These are phyloP conservation scores for Reticulascus tulasneorum DNA, from an alignment of 2,329 filamentous ascomycete species.

Conservation along the genomic window DNA sequence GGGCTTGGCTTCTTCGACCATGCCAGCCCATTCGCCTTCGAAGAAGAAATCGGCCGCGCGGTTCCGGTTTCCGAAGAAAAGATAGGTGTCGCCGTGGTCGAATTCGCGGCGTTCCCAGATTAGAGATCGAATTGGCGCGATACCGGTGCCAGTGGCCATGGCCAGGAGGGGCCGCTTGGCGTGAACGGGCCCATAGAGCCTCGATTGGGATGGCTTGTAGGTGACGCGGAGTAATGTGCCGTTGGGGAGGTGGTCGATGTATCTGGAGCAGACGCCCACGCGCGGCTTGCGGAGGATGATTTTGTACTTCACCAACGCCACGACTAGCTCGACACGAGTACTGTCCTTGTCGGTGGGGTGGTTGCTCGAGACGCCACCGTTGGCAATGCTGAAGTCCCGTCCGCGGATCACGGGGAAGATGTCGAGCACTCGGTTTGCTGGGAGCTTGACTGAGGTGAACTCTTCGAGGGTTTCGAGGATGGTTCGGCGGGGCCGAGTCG, in stretches of 20 bases:
- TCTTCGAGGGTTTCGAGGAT: constrained; percentile 92
- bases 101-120: constrained; percentile 76
- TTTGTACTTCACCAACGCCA: constrained; percentile 87
- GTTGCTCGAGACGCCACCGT: constrained; percentile 49
- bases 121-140: constrained; percentile 79
- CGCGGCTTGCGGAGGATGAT: constrained; percentile 82
- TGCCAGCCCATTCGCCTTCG: constrained; percentile 62
- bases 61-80: constrained; percentile 87
- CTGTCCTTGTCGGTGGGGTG: constrained; percentile 27
- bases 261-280: constrained; percentile 85
- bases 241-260: constrained; percentile 62
- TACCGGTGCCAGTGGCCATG: constrained; percentile 79
- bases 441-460: constrained; percentile 79
- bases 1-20: constrained; percentile 7
- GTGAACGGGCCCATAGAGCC: constrained; percentile 34
- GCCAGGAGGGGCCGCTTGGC: constrained; percentile 61
- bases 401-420: constrained; percentile 79
- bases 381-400: constrained; percentile 91
- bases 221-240: constrained; percentile 58
- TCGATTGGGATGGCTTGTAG: constrained; percentile 44
- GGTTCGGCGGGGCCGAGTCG: constrained; percentile 80
- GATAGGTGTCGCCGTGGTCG: constrained; percentile 34
- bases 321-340: constrained; percentile 70
- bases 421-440: constrained; percentile 66
- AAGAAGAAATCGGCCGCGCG: constrained; percentile 76